phyloP scores from a whole-genome alignment of 768 basidiomycete genomes.

The Cyclocybe aegerita region DNA sequence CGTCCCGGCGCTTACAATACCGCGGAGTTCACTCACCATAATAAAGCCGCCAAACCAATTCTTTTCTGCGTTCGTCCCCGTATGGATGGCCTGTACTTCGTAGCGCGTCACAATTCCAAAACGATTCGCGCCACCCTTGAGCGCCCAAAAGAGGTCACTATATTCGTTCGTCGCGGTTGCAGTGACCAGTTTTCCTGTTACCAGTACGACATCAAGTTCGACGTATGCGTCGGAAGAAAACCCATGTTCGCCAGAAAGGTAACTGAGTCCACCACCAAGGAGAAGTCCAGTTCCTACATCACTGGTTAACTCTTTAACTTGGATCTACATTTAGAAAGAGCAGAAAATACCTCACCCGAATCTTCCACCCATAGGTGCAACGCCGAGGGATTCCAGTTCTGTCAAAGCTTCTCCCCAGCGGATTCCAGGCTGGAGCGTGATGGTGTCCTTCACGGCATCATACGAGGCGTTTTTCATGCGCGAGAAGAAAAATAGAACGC shows the following conservation, averaged over 20 bases:
- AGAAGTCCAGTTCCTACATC: slow-evolving; percentile 44
- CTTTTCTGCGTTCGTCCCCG: slow-evolving; percentile 35
- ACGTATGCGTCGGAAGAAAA: slow-evolving; percentile 37
- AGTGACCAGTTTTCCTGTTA: slow-evolving; percentile 38
- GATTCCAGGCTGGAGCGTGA: slow-evolving; percentile 42
- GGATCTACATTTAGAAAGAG: background rate
- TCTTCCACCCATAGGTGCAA: slow-evolving; percentile 43
- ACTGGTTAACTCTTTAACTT: slow-evolving; percentile 15
- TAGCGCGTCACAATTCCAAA: slow-evolving; percentile 47
- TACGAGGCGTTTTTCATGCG: slow-evolving; percentile 39
- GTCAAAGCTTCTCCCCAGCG: slow-evolving; percentile 38
- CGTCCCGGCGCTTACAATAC: slow-evolving; percentile 13
- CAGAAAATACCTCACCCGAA: slow-evolving; percentile 23
- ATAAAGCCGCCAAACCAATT: slow-evolving; percentile 39
- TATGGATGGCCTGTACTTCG: slow-evolving; percentile 37
- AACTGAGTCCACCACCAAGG: slow-evolving; percentile 42
- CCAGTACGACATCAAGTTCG: slow-evolving; percentile 42
- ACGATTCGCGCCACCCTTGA: slow-evolving; percentile 46
- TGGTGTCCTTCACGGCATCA: slow-evolving; percentile 31
- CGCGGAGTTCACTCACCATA: slow-evolving; percentile 23
- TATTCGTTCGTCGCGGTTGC: slow-evolving; percentile 39
- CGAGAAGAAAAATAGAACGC: slow-evolving; percentile 36
- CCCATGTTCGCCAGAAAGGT: slow-evolving; percentile 37
- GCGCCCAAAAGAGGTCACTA: slow-evolving; percentile 41
- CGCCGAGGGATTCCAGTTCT: slow-evolving; percentile 35